Base-by-base conservation (phyloP, 768 basidiomycete species). In the Auricularia cornea region DNA sequence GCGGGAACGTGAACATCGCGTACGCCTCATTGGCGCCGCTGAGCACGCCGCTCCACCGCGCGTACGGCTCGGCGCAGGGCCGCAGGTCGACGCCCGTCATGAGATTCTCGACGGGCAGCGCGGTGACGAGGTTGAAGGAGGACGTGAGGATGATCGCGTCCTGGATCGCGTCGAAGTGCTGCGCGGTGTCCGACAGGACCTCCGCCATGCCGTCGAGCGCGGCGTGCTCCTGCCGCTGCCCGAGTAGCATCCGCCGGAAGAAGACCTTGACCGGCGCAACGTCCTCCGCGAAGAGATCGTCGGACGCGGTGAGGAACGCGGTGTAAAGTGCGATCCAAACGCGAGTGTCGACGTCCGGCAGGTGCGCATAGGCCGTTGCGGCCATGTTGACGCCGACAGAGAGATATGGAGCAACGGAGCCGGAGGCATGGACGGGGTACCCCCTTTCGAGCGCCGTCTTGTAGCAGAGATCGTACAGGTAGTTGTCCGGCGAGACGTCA, bases 281-380 rank as follows among this genome's bases (percentile, higher is more conserved):
- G 59, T 75, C 72, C 18, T 66, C 63, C 1, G 67, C 64, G 20
- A 72, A 67, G 64, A 33, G 52, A 30, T 81, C 78, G 64, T 82
- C 80, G 31, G 76, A 62, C 48, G 68, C 75, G 59, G 74, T 73
- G n/a, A 70, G 60, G 54, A 72, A 76, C 0, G 78, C 72, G 1
- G 79, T 80, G 65, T 72, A 80, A 10, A 80, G 68, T 3, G 77
- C 73, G 32, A 80, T 75, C 63, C 73, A 70, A 5, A 77, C 70
- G 59, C 70, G 70, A 1, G 71, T 72, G 33, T 74, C 64, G 60
- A 67, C 59, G 66, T 72, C 60, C 10, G 60, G 57, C 70, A 48
- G 44, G 20, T 48, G 44, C 10, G 44, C 44, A 23, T 48, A 48
- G 23, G 12, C 23, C 6, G 44, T 48, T 5, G 20, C 20, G 3